Evolutionary conservation across 257 asterid species (phyloP).

Genomic region (Nicotiana tomentosiformis): DNA sequence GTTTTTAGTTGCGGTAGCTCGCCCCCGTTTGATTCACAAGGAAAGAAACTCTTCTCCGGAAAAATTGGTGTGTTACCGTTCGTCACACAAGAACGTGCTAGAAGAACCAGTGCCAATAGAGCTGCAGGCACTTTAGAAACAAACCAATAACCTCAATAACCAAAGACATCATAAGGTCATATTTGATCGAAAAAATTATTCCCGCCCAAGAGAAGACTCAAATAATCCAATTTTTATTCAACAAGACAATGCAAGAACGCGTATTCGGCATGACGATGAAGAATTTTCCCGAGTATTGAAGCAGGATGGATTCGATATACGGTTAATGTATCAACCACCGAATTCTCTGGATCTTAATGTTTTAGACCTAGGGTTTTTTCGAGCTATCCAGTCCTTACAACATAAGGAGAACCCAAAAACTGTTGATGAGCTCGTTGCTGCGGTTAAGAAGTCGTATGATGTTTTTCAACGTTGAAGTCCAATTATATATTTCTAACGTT

Average conservation of each 20-base stretch:
- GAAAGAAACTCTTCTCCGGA: neutral
- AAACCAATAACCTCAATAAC: neutral
- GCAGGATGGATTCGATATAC: neutral
- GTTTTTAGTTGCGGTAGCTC: neutral
- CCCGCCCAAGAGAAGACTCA: neutral
- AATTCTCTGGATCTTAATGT: neutral
- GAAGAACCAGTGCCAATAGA: neutral
- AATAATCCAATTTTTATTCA: neutral
- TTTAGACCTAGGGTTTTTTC: neutral
- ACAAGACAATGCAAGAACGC: slow-evolving; percentile 6
- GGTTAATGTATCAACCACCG: neutral
- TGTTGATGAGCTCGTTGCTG: no score
- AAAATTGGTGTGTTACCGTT: neutral
- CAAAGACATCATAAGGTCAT: neutral
- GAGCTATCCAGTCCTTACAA: neutral
- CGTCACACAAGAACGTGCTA: neutral
- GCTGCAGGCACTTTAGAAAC: neutral
- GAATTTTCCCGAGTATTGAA: neutral
- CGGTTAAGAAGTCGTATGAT: no score
- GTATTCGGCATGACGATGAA: neutral
- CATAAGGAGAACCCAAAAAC: no score
- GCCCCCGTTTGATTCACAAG: neutral
- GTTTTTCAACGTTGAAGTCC: no score
- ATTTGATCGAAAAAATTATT: neutral
- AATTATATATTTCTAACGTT: no score